Percentiles rank a stretch among this genome's conserved stretches.
These are phyloP conservation scores for Hymenoscyphus infarciens DNA, from an alignment of 2,329 filamentous ascomycete species.

Conservation along the genomic window DNA sequence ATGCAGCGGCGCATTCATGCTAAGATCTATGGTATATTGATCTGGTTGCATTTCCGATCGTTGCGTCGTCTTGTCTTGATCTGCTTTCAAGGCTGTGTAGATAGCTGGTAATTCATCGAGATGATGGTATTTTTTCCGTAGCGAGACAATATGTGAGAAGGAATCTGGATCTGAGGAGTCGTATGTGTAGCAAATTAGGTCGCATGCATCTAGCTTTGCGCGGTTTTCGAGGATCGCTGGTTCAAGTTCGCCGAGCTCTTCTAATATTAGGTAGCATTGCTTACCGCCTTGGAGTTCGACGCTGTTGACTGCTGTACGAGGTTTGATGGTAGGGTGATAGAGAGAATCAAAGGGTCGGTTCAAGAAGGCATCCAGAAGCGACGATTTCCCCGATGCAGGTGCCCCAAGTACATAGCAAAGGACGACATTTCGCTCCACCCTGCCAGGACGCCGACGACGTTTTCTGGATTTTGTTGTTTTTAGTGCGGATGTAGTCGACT, in stretches of 20 bases:
- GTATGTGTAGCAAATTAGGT: slow-evolving; percentile 92
- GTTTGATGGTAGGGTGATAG: slow-evolving; percentile 93
- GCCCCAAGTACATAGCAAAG: slow-evolving; percentile 89
- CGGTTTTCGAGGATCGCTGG: slow-evolving; percentile 91
- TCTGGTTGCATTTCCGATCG: slow-evolving; percentile 87
- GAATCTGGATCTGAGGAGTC: slow-evolving; percentile 96
- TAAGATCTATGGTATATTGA: slow-evolving; percentile 78
- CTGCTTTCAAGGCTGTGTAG: slow-evolving; percentile 91
- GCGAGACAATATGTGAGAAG: slow-evolving; percentile 83
- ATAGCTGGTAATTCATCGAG: slow-evolving; percentile 87
- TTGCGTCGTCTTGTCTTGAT: slow-evolving; percentile 96
- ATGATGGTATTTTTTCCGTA: slow-evolving; percentile 75
- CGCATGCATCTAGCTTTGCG: slow-evolving; percentile 84
- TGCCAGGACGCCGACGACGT: slow-evolving; percentile 72
- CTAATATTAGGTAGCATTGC: slow-evolving; percentile 93
- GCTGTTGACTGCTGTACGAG: slow-evolving; percentile 88
- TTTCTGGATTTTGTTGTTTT: slow-evolving; percentile 93
- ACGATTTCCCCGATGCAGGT: slow-evolving; percentile 83
- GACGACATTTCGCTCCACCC: slow-evolving; percentile 91
- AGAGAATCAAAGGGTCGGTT: slow-evolving; percentile 79
- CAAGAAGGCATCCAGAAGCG: slow-evolving; percentile 85
- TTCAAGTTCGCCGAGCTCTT: slow-evolving; percentile 94
- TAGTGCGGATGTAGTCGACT: slow-evolving; percentile 75
- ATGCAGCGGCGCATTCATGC: slow-evolving; percentile 88
- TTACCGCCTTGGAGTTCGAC: slow-evolving; percentile 94